These are phyloP conservation scores for Debaryomyces castellii DNA, from an alignment of 805 yeast genomes.

Conservation along the genomic window DNA sequence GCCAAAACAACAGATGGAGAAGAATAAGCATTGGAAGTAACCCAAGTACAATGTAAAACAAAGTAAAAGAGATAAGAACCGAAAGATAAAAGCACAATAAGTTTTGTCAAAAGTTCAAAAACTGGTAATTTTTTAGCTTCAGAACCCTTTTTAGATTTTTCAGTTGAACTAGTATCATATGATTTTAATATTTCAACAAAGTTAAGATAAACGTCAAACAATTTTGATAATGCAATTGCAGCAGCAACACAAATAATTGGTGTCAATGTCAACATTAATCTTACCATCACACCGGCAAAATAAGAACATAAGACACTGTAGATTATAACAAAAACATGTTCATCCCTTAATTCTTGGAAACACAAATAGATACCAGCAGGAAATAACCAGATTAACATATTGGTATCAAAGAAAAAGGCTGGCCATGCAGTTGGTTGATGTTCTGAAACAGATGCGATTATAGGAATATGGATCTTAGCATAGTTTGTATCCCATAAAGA, in stretches of 20 bases:
- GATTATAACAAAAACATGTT: conserved; percentile 88
- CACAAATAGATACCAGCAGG: conserved; percentile 94
- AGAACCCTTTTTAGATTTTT: conserved; percentile 8
- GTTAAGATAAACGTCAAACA: conserved; percentile 80
- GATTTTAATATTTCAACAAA: conserved; percentile 42
- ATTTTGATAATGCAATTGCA: conserved; percentile 81
- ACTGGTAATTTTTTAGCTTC: conserved; percentile 20
- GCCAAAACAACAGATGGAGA: conserved; percentile 97
- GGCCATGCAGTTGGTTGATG: conserved; percentile 99
- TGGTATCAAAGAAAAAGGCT: conserved; percentile 91
- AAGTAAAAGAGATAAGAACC: conserved; percentile 72
- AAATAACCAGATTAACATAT: conserved; percentile 93
- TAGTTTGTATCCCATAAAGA: conserved; percentile 97
- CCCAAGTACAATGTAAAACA: conserved; percentile 96
- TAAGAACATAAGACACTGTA: conserved; percentile 93
- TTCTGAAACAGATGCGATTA: conserved; percentile 97
- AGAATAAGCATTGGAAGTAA: conserved; percentile 91
- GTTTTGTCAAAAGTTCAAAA: conserved; percentile 47
- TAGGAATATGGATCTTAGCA: conserved; percentile 97
- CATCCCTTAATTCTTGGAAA: conserved; percentile 86
- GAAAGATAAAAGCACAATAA: conserved; percentile 66
- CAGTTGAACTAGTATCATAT: conserved; percentile 11
- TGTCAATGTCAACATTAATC: conserved; percentile 94
- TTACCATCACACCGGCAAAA: conserved; percentile 98
- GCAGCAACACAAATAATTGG: conserved; percentile 94